Base-by-base conservation (phyloP, 495 filamentous ascomycete species). In the Penicillium malachiteum region DNA sequence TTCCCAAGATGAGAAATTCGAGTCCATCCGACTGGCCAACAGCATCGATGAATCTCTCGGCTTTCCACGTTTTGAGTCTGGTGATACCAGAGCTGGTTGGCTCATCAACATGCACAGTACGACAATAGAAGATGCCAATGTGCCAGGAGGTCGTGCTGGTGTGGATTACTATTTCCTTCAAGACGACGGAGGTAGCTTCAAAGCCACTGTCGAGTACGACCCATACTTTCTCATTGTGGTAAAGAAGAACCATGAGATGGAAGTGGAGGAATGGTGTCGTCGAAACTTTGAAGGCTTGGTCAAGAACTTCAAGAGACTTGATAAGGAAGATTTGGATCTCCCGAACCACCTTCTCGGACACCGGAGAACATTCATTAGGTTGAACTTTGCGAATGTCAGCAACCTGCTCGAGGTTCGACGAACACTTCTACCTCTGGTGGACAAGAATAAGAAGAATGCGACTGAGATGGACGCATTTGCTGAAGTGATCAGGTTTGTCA, bases 101-200 rank as follows among this genome's bases (percentile, higher is more conserved):
- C 81, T 99, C 14, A 89, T 91, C 51, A 97, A 97, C 65, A 89
- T 97, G 78, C 91, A 96, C 66, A 84, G 90, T 39, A 97, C 94
- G 0, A 84, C 82, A 16, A 78, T 97, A 35, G 88, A 95, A 66
- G 93, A 97, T 70, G 79, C 90, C 17, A 90, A 91, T 55, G 76
- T 90, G 5, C 84, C 85, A 10, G 86, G 88, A 51, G 92, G 93
- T 44, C 82, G 91, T 57, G 91, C 94, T 2, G 94, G 87, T 7
- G 86, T 99, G 50, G 95, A 99, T 72, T 97, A 87, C 72, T 99
- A 96, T 73, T 97, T 99, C 72, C 84, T 99, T 46, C 91, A 94
- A 65, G 91, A 97, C 51, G 89, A 92, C 64, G 92, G 93, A 10
- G 82, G 83, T 18, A 96, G 89, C 21, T 99, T 97, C 81, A 97